Evolutionary conservation across 2,329 filamentous ascomycete species (phyloP), one percentile per base, ranked within the genome.

Genomic region (Neonectria magnoliae): DNA sequence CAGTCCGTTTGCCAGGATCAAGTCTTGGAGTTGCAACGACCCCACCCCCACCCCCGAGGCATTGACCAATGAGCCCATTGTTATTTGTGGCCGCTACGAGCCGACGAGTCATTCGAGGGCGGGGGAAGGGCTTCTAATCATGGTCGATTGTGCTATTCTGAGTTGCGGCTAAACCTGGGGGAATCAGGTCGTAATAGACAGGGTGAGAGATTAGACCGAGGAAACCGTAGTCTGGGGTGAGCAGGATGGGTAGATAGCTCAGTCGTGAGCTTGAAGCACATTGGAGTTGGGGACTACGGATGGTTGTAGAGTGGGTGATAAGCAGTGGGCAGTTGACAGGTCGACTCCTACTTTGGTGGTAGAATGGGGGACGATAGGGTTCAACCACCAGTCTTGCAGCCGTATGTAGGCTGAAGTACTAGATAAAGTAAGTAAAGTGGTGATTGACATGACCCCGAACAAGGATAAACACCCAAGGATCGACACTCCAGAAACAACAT

Each of bases 1-100:
- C 60, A 58, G 10, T 27, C 27, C 22, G 18, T 48, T 16, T 14
- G 14, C 60, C 41, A 54, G 60, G 54, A 54, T 64, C 48, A 48
- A 48, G 14, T 27, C 44, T 27, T 29, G 7, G 33, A 31, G 53
- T 50, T 36, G 20, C 33, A 7, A 29, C 14, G 11, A 33, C 36
- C n/a, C 62, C 62, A 60, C 62, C 62, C 61, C 61, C 61, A 64
- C 47, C 60, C 31, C 54, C 14, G 62, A 47, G 13, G 56, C 57
- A 55, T 58, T 54, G 60, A 10, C 60, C 60, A 63, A 63, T 63
- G 20, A 53, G 11, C n/a, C 16, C 5, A n/a, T 42, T 16, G 22
- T 58, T 45, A 48, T 44, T 42, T 54, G 42, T 47, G 47, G 38
- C 38, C 18, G 47, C 47, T 36, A 22, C 57, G n/a, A n/a, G 8